Evolutionary conservation across 495 filamentous ascomycete genomes (phyloP).

Genomic region (Jackrogersella minutella): DNA sequence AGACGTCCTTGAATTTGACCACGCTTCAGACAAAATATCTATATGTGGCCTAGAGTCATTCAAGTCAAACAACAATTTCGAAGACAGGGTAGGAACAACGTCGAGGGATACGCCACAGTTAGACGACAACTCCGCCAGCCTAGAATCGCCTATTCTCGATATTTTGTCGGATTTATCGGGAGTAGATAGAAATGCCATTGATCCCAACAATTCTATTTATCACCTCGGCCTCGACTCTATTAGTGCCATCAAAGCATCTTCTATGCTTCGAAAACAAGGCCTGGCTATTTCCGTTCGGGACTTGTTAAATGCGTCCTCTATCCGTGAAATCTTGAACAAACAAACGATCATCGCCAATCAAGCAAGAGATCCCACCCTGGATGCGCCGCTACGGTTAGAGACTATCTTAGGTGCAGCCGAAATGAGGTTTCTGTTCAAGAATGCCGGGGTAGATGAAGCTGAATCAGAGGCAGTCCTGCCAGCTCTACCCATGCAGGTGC

Average conservation of each 20-base stretch:
- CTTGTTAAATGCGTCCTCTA: conserved; percentile 69
- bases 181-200: conserved; percentile 66
- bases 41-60: conserved; percentile 61
- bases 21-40: conserved; percentile 49
- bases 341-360: conserved; percentile 16
- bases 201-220: conserved; percentile 73
- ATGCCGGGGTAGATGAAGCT: conserved; percentile 44
- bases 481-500: conserved; percentile 74
- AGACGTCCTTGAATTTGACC: conserved; percentile 61
- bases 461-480: conserved; percentile 65
- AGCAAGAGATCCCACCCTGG: neutral
- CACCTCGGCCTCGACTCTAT: conserved; percentile 91
- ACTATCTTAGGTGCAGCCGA: conserved; percentile 47
- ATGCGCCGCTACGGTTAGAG: neutral
- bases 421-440: conserved; percentile 38
- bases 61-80: conserved; percentile 35
- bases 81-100: neutral
- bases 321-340: conserved; percentile 60
- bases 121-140: neutral
- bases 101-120: neutral
- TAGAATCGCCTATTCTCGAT: conserved; percentile 62
- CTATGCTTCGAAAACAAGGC: conserved; percentile 67
- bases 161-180: conserved; percentile 71
- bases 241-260: conserved; percentile 77
- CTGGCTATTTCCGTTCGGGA: conserved; percentile 69